Percentiles rank a stretch among this genome's conserved stretches.
These are phyloP conservation scores for Aspergillus brasiliensis DNA, from an alignment of 2,329 filamentous ascomycete genomes.

Conservation along the genomic window DNA sequence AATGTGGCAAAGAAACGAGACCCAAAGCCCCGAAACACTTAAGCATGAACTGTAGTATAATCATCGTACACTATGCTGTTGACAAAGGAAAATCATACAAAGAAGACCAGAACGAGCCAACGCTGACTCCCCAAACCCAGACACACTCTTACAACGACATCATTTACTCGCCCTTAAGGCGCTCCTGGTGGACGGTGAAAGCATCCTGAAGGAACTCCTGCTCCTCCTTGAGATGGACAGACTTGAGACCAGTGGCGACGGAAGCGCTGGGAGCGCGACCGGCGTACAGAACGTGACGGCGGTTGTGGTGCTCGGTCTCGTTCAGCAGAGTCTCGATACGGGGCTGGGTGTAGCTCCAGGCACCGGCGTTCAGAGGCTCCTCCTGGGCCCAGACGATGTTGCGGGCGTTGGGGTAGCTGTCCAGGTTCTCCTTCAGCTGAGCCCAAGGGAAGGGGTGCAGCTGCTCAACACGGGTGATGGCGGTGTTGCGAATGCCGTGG, in stretches of 20 bases:
- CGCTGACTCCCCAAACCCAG: constrained; percentile 29
- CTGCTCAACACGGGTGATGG: constrained; percentile 94
- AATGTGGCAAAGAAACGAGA: constrained; percentile 14
- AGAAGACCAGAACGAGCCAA: constrained; percentile 27
- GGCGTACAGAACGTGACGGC: constrained; percentile 95
- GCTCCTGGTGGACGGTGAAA: constrained; percentile 65
- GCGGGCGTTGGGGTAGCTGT: constrained; percentile 95
- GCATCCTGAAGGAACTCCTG: constrained; percentile 73
- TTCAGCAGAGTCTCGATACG: constrained; percentile 96
- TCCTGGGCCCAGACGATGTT: constrained; percentile 97
- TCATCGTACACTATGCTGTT: constrained; percentile 14
- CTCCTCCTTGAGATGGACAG: constrained; percentile 88
- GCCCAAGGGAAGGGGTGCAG: constrained; percentile 99
- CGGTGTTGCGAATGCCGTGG: constrained; percentile 84
- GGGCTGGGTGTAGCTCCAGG: constrained; percentile 96
- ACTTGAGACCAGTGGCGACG: constrained; percentile 91
- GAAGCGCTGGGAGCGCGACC: constrained; percentile 90
- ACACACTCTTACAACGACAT: constrained; percentile 14
- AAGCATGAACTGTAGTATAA: constrained; percentile 20
- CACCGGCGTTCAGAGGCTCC: constrained; percentile 94
- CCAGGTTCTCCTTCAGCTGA: constrained; percentile 93
- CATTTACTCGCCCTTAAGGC: constrained; percentile 64
- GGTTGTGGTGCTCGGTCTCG: constrained; percentile 85
- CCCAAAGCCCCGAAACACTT: constrained; percentile 24
- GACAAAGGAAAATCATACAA: constrained; percentile 34